Evolutionary conservation across 257 asterid species (phyloP).

Genomic region (Linaria vulgaris): DNA sequence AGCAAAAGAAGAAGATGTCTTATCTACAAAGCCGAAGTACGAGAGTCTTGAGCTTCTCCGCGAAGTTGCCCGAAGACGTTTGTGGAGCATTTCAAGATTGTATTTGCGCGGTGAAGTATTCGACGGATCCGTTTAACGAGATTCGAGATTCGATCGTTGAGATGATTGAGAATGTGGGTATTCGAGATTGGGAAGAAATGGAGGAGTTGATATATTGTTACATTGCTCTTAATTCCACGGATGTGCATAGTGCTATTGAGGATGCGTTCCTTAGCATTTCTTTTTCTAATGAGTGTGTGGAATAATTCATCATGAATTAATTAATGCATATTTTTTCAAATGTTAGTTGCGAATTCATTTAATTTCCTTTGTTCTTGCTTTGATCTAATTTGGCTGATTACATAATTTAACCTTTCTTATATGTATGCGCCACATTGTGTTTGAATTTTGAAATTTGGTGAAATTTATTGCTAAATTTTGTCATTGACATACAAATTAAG

Average conservation of each 20-base stretch:
- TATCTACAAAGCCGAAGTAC: conserved; percentile 25
- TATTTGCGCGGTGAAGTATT: conserved; percentile 59
- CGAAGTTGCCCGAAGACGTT: conserved; percentile 54
- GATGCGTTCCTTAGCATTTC: conserved; percentile 59
- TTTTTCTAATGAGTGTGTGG: not conserved
- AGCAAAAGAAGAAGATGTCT: conserved; percentile 13
- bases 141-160: conserved; percentile 52
- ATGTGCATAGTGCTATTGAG: conserved; percentile 40
- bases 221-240: conserved; percentile 51
- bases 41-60: conserved; percentile 55
- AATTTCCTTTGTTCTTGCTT: not conserved
- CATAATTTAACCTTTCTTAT: too few species aligned
- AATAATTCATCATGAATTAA: too few species aligned
- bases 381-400: not conserved
- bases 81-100: conserved; percentile 41
- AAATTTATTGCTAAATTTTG: too few species aligned
- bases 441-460: too few species aligned
- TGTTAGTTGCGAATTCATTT: not conserved
- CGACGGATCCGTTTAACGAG: conserved; percentile 48
- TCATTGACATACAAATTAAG: too few species aligned
- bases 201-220: conserved; percentile 67
- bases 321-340: too few species aligned
- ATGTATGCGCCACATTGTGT: too few species aligned
- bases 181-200: conserved; percentile 58
- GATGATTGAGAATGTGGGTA: conserved; percentile 48